Percentiles rank a stretch among this genome's conserved stretches.
Conservation (phyloP, 1,284 basidiomycete genomes). For the Fistulina hepatica region DNA sequence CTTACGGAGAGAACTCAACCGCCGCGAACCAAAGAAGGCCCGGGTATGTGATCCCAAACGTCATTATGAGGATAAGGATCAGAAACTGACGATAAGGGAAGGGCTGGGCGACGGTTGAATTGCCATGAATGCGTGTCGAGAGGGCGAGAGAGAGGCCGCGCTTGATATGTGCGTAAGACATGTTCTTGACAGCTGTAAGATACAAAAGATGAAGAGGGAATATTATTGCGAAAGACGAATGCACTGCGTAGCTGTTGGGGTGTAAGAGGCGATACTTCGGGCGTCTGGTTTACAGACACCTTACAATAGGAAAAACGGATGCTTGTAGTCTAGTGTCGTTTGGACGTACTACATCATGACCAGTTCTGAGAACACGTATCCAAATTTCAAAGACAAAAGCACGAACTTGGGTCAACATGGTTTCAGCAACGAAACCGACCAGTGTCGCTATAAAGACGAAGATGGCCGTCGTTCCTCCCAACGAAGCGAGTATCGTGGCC, state of each 20-base stretch:
- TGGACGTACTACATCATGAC: conserved; percentile 53
- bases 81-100: conserved; percentile 39
- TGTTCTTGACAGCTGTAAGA: conserved; percentile 35
- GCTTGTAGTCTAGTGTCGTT: conserved; percentile 53
- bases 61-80: conserved; percentile 36
- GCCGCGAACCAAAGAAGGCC: conserved; percentile 64
- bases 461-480: conserved; percentile 21
- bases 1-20: conserved; percentile 62
- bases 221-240: conserved; percentile 56
- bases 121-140: too few relatives aligned
- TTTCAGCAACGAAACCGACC: conserved; percentile 57
- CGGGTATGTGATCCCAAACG: conserved; percentile 50
- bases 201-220: conserved; percentile 66
- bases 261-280: conserved; percentile 7
- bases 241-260: conserved; percentile 55
- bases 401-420: conserved; percentile 58
- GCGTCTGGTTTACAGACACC: conserved; percentile 14
- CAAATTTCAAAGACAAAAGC: conserved; percentile 1
- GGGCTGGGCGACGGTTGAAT: too few relatives aligned
- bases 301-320: conserved; percentile 74
- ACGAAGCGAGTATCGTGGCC: too few relatives aligned
- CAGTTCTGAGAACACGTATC: background rate
- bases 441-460: conserved; percentile 42
- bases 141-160: conserved; percentile 42
- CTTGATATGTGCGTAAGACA: too few relatives aligned